A percentile compares a stretch with the other conserved stretches of the same genome.
Evolutionary conservation across 2,329 filamentous ascomycete genomes (phyloP).

Genomic region (Penicillium expansum): DNA sequence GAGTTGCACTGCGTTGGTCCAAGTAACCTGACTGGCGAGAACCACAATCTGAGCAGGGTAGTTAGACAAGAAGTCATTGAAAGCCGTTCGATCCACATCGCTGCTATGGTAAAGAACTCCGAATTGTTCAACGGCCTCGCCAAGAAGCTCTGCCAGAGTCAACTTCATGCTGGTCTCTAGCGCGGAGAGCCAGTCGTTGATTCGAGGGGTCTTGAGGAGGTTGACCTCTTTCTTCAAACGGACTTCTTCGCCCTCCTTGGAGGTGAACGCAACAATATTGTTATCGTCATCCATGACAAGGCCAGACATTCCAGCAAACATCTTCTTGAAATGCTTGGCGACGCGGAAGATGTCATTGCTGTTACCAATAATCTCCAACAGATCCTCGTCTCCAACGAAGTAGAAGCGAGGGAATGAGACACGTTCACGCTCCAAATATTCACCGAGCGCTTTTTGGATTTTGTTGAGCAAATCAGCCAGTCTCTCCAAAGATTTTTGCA

Average conservation of each 20-base stretch:
- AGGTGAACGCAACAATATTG: conserved; percentile 87
- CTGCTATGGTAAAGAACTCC: conserved; percentile 71
- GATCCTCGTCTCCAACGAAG: conserved; percentile 97
- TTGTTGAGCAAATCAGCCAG: conserved; percentile 97
- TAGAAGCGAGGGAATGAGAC: conserved; percentile 98
- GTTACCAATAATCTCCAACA: conserved; percentile 98
- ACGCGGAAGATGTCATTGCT: conserved; percentile 96
- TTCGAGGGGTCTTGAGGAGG: conserved; percentile 86
- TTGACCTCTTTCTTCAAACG: conserved; percentile 87
- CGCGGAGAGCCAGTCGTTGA: conserved; percentile 98
- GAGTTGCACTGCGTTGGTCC: conserved; percentile 83
- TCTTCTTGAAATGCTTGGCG: conserved; percentile 99
- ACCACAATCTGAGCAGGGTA: conserved; percentile 96
- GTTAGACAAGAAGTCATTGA: conserved; percentile 75
- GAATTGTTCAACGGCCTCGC: conserved; percentile 81
- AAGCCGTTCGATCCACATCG: conserved; percentile 64
- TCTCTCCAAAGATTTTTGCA: conserved; percentile 92
- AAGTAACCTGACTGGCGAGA: conserved; percentile 86
- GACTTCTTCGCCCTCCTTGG: conserved; percentile 90
- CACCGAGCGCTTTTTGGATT: conserved; percentile 96
- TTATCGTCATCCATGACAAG: conserved; percentile 87
- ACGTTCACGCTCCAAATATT: conserved; percentile 96
- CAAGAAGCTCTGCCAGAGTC: conserved; percentile 84
- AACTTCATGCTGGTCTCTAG: conserved; percentile 91
- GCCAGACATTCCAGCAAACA: conserved; percentile 95